Percentiles rank a stretch among this genome's conserved stretches.
These are phyloP conservation scores for Arachis monticola DNA, from an alignment of 331 rosid genomes.

Conservation along the genomic window DNA sequence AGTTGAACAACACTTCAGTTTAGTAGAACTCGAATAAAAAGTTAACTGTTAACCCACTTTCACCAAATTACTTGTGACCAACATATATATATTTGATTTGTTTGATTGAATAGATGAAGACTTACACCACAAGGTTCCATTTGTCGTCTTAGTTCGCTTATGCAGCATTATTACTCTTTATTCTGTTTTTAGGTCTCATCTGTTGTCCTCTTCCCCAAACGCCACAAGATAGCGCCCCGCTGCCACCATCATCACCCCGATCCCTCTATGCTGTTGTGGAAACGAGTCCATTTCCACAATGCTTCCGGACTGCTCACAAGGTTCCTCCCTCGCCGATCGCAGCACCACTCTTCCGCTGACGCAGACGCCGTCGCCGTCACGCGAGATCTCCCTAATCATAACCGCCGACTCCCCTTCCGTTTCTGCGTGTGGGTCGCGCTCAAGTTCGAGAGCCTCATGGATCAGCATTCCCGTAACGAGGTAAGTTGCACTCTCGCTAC, in stretches of 20 bases:
- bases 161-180: background rate
- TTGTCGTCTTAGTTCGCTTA: no score
- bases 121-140: no score
- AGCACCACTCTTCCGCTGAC: background rate
- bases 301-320: background rate
- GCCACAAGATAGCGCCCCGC: no score
- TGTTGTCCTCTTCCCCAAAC: no score
- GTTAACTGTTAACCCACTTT: no score
- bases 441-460: conserved; percentile 33
- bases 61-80: no score
- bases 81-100: no score
- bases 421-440: conserved; percentile 75
- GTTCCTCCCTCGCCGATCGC: background rate
- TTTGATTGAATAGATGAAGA: no score
- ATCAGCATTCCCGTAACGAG: conserved; percentile 24
- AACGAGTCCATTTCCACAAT: background rate
- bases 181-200: no score
- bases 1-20: no score
- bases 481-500: conserved; percentile 41
- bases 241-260: background rate
- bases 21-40: no score
- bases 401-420: conserved; percentile 42
- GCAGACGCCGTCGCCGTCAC: background rate
- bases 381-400: background rate
- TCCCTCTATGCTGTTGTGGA: background rate